Evolutionary conservation across 176 grass and related monocot species (phyloP).

Genomic region (Avena insularis): DNA sequence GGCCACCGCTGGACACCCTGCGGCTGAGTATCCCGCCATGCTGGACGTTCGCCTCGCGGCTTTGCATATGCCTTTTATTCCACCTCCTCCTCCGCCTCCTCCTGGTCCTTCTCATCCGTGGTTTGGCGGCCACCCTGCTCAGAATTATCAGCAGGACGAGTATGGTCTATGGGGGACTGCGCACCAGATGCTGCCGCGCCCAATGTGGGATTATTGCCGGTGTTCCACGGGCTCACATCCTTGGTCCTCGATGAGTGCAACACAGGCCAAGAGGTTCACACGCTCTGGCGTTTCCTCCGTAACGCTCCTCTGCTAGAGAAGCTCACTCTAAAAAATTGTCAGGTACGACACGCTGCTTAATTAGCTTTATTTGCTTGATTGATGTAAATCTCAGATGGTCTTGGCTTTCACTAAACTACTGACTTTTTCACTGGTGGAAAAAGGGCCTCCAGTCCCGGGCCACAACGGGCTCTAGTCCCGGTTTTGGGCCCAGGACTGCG

Average conservation of each 20-base stretch:
- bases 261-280: neutral
- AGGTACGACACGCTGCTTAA: neutral
- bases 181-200: neutral
- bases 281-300: neutral
- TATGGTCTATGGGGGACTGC: neutral
- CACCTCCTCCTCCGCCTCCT: neutral
- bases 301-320: neutral
- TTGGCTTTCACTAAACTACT: no score
- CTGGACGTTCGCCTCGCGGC: neutral
- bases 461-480: no score
- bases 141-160: neutral
- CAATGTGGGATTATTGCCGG: neutral
- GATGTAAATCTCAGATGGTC: no score
- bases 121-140: neutral
- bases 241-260: slow-evolving; percentile 3
- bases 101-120: neutral
- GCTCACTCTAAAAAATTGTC: neutral
- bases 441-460: no score
- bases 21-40: neutral
- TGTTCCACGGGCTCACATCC: neutral
- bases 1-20: neutral
- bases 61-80: neutral
- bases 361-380: neutral
- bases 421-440: no score
- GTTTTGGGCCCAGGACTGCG: no score